Base-by-base conservation (phyloP, 2,329 filamentous ascomycete genomes). In the Alternaria infectoria region DNA sequence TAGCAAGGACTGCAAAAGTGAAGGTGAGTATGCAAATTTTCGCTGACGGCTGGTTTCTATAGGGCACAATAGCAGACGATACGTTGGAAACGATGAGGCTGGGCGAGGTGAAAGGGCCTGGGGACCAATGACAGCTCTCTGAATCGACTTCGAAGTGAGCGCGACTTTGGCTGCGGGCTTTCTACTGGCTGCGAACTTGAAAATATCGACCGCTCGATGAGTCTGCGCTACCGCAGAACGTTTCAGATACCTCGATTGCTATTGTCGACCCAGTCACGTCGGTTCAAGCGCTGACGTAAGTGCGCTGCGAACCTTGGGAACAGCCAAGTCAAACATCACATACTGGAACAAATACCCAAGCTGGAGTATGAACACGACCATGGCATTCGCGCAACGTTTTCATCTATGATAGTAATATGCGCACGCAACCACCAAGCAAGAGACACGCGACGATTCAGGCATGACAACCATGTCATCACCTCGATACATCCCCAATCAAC, bases 11-110 rank as follows among this genome's bases (percentile, higher is more conserved):
- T 17, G 15, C 5, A 11, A 40, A 40, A 11, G 36, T 40, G 36
- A 40, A 40, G 36, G 36, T 40, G 36, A 40, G n/a, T n/a, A 17
- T 40, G n/a, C 36, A 40, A 40, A 40, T 40, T 40, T 40, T 40
- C 36, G 36, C 36, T 17, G 36, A 40, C n/a, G 9, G n/a, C 36
- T 40, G n/a, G 15, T 10, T 40, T 40, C 36, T 40, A 40, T 40
- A 17, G 36, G 36, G 36, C 36, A 40, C n/a, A 40, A 40, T 40
- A 40, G 36, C 36, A 40, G 15, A 0, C 4, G n/a, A 17, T 5
- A 5, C 36, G n/a, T 40, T 8, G 36, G 36, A 40, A 17, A 17
- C 10, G 36, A 17, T 17, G 36, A 40, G 15, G 15, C 3, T 40
- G n/a, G 36, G 36, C 9, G 36, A 40, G 36, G 36, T 40, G 36